phyloP scores from a whole-genome alignment of 2,329 filamentous ascomycete species.

The Aspergillus tanneri region DNA sequence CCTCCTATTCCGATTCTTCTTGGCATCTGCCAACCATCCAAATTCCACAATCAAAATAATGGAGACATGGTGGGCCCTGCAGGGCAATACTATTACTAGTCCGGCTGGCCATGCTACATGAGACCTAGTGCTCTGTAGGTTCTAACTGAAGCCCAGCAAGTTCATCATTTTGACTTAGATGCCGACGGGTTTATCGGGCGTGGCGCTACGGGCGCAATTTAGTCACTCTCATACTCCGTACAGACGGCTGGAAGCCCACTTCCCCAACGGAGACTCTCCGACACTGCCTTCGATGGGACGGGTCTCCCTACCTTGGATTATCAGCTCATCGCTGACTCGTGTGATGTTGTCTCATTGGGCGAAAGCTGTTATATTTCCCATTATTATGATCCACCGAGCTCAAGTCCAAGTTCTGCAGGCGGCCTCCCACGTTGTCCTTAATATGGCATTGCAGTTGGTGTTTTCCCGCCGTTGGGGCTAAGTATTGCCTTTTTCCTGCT shows the following conservation, averaged over 20 bases:
- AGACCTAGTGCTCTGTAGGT: no score
- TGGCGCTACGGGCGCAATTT: no score
- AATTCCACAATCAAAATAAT: no score
- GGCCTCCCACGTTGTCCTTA: neutral
- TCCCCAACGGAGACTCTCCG: neutral
- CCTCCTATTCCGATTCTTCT: no score
- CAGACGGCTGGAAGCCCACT: neutral
- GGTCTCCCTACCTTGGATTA: neutral
- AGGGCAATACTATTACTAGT: no score
- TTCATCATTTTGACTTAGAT: no score
- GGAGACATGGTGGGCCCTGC: no score
- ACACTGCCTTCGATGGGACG: neutral
- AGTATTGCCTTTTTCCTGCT: no score
- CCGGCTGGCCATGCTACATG: no score
- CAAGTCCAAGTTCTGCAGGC: neutral
- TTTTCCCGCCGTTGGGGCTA: neutral
- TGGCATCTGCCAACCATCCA: no score
- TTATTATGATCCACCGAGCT: neutral
- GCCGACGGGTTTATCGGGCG: no score
- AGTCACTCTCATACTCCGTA: neutral
- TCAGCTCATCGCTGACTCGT: neutral
- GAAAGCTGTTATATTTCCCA: neutral
- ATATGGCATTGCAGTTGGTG: neutral
- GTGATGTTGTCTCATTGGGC: neutral
- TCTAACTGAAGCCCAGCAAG: no score